These are phyloP conservation scores for Podochytrium sp. DNA, from an alignment of 192 early-diverging fungal species.

Conservation along the genomic window DNA sequence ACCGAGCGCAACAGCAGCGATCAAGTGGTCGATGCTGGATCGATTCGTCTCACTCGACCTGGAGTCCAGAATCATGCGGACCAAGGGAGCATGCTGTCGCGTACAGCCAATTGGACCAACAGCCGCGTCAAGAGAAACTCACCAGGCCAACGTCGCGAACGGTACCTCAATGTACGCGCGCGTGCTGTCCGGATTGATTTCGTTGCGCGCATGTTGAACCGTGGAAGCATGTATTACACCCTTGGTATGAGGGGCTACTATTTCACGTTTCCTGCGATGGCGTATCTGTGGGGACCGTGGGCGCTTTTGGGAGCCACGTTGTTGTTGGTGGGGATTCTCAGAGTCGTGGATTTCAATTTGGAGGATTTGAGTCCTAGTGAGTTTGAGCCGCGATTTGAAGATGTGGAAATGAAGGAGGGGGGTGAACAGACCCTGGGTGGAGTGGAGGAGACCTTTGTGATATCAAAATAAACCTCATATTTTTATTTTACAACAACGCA, in stretches of 20 bases:
- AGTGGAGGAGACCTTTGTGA: too few relatives aligned
- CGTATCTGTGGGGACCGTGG: slow-evolving; percentile 22
- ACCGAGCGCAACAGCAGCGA: background rate
- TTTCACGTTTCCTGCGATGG: slow-evolving; percentile 26
- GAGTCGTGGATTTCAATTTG: slow-evolving; percentile 1
- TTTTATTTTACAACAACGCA: too few relatives aligned
- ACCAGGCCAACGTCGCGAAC: slow-evolving; percentile 5
- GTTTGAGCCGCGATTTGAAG: too few relatives aligned
- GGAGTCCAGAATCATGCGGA: background rate
- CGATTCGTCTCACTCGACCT: background rate
- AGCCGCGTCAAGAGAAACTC: background rate
- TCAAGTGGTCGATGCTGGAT: background rate
- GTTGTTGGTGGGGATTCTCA: slow-evolving; percentile 34
- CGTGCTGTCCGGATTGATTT: slow-evolving; percentile 23
- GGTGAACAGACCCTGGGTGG: too few relatives aligned
- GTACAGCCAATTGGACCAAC: background rate
- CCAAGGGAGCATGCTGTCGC: background rate
- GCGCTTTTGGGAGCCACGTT: slow-evolving; percentile 27
- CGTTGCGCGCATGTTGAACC: slow-evolving; percentile 44
- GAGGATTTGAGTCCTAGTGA: slow-evolving; percentile 11
- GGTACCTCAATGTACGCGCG: slow-evolving; percentile 2
- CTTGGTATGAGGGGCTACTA: slow-evolving; percentile 46
- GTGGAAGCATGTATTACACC: slow-evolving; percentile 32
- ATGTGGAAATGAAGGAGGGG: too few relatives aligned
- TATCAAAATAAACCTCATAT: too few relatives aligned